Percentiles rank a stretch among this genome's conserved stretches.
phyloP scores from a whole-genome alignment of 441 rosid species.

The Euphorbia schlechtendalii region DNA sequence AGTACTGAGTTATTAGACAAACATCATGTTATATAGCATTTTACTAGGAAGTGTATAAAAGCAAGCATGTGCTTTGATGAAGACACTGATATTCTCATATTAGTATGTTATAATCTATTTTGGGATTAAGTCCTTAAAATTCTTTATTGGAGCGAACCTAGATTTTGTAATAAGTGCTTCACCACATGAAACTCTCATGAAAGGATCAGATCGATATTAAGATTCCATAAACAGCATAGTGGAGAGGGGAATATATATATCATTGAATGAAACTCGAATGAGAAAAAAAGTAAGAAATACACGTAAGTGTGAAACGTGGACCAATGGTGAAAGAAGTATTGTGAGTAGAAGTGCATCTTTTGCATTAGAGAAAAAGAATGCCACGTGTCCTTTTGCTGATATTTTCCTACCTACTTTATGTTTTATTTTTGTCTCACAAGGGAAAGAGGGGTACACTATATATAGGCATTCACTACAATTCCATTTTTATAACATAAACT shows the following conservation, averaged over 20 bases:
- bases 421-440: neutral
- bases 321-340: neutral
- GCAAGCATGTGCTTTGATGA: no score
- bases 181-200: no score
- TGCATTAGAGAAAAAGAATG: neutral
- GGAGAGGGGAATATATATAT: neutral
- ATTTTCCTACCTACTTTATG: neutral
- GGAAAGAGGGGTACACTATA: slow-evolving; percentile 7
- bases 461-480: neutral
- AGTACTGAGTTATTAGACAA: no score
- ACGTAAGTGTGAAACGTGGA: neutral
- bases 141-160: no score
- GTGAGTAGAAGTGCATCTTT: neutral
- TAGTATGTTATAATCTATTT: no score
- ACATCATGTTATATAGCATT: no score
- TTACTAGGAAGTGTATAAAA: no score
- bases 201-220: no score
- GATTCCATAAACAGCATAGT: slow-evolving; percentile 8
- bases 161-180: no score
- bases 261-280: neutral
- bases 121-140: no score
- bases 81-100: no score
- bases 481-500: no score
- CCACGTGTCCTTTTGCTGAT: slow-evolving; percentile 16
- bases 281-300: neutral